Conservation (phyloP, 1,139 yeast species). For the Saccharomyces pastorianus region DNA sequence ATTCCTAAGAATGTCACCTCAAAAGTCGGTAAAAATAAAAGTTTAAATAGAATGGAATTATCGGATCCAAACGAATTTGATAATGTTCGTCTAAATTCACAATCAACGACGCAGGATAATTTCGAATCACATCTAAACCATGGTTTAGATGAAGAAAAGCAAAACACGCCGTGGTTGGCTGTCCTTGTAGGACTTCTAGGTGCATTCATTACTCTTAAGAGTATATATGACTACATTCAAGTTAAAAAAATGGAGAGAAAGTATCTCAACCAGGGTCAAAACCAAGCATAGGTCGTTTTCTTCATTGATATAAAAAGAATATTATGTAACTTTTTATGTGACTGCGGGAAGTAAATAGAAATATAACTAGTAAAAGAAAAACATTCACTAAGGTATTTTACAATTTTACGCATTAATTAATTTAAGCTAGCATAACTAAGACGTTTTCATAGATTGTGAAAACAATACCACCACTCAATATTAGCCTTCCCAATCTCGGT, state of each 20-base stretch:
- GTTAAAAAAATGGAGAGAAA: conserved; percentile 64
- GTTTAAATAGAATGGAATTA: conserved; percentile 35
- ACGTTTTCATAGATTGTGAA: conserved; percentile 91
- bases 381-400: not conserved
- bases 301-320: not conserved
- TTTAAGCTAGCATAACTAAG: conserved; percentile 44
- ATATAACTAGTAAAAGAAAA: conserved; percentile 2
- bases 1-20: conserved; percentile 44
- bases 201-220: conserved; percentile 52
- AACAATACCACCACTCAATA: conserved; percentile 91
- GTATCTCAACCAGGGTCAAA: conserved; percentile 21
- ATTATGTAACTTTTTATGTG: not conserved
- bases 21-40: conserved; percentile 31
- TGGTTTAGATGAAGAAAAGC: conserved; percentile 33
- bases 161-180: conserved; percentile 34
- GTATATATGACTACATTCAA: conserved; percentile 60
- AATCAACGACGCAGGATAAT: conserved; percentile 33
- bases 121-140: conserved; percentile 39
- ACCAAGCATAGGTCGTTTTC: conserved; percentile 10
- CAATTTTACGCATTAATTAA: not conserved
- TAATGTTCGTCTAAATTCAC: conserved; percentile 32
- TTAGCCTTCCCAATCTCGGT: conserved; percentile 85
- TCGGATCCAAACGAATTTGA: conserved; percentile 53
- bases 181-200: conserved; percentile 44
- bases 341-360: not conserved